These are phyloP conservation scores for Phaeosphaeriaceae sp. DNA, from an alignment of 2,329 filamentous ascomycete genomes.

Conservation along the genomic window DNA sequence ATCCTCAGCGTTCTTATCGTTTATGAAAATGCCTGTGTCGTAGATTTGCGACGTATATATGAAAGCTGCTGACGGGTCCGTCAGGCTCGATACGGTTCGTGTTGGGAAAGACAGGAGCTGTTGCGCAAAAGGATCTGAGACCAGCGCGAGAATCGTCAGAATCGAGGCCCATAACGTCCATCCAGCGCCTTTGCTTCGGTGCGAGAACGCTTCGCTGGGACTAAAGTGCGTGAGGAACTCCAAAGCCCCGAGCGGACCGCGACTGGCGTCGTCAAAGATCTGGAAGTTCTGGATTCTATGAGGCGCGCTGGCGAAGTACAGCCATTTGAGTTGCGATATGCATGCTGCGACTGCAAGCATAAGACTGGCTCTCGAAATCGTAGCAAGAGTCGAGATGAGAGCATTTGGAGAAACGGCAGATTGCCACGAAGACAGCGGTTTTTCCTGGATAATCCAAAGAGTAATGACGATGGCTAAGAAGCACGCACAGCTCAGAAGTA, in stretches of 20 bases:
- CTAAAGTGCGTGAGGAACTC: slow-evolving; percentile 5
- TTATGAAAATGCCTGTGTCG: slow-evolving; percentile 1
- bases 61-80: slow-evolving; percentile 2
- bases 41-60: slow-evolving; percentile 4
- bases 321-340: slow-evolving; percentile 9
- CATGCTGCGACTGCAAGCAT: slow-evolving; percentile 4
- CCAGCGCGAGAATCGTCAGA: slow-evolving; percentile 10
- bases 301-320: neutral
- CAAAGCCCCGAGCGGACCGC: slow-evolving; percentile 8
- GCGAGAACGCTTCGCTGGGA: neutral
- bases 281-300: neutral
- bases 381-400: slow-evolving; percentile 6
- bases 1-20: neutral
- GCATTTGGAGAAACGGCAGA: neutral
- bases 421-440: slow-evolving; percentile 9
- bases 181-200: slow-evolving; percentile 3
- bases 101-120: slow-evolving; percentile 11
- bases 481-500: slow-evolving; percentile 6
- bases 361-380: slow-evolving; percentile 8
- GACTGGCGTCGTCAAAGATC: slow-evolving; percentile 7
- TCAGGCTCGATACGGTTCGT: slow-evolving; percentile 2
- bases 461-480: slow-evolving; percentile 6
- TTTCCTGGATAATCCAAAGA: slow-evolving; percentile 1
- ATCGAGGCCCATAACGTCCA: slow-evolving; percentile 11
- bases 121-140: slow-evolving; percentile 16